phyloP scores from a whole-genome alignment of 1,284 basidiomycete genomes.

The Sporisorium reilianum region DNA sequence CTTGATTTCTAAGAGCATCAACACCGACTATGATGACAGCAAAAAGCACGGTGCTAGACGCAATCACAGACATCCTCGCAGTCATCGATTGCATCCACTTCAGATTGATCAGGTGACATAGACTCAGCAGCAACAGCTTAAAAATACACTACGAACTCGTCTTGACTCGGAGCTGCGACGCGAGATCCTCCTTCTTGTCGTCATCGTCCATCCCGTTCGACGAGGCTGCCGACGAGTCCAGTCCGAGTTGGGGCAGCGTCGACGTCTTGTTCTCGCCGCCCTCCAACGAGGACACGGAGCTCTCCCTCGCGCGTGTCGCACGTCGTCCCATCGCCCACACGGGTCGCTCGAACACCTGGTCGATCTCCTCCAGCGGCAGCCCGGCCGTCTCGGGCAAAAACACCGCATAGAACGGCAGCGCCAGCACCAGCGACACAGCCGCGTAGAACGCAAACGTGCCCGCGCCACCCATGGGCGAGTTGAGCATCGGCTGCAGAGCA shows the following conservation, averaged over 20 bases:
- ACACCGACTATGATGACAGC: too few relatives aligned
- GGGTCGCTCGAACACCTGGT: conserved; percentile 28
- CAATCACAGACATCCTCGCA: too few relatives aligned
- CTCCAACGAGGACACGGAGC: not conserved
- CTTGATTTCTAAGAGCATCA: too few relatives aligned
- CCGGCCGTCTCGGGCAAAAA: conserved; percentile 41
- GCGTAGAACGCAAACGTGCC: conserved; percentile 36
- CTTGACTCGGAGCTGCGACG: not conserved
- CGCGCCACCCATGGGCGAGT: conserved; percentile 26
- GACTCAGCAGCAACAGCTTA: not conserved
- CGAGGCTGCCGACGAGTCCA: conserved; percentile 10
- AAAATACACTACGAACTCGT: conserved; percentile 6
- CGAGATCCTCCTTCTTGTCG: conserved; percentile 12
- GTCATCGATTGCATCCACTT: not conserved
- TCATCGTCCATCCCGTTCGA: conserved; percentile 5
- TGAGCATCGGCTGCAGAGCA: conserved; percentile 36
- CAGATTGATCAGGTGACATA: not conserved
- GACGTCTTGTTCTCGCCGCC: not conserved
- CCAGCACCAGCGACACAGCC: conserved; percentile 21
- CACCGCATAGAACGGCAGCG: conserved; percentile 35
- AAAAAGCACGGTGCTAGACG: too few relatives aligned
- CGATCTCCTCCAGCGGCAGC: conserved; percentile 32
- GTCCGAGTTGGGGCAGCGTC: conserved; percentile 3
- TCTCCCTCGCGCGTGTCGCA: conserved; percentile 1
- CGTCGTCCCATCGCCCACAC: conserved; percentile 26